These are phyloP conservation scores for Plasmodium falciparum DNA, from an alignment of 169 alveolate genomes.

Conservation along the genomic window DNA sequence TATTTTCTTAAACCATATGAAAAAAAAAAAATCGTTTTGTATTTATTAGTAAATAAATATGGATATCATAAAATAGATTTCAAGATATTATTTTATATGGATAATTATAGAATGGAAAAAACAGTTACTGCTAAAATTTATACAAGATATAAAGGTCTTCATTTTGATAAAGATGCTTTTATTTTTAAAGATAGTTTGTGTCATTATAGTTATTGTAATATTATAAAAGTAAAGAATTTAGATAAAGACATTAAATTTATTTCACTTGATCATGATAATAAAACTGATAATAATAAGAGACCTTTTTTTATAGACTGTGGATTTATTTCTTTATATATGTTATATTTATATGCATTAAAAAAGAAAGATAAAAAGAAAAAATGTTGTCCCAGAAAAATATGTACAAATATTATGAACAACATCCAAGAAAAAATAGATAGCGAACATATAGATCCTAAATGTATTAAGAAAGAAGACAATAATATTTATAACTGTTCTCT, in stretches of 20 bases:
- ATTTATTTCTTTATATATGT: constrained; percentile 39
- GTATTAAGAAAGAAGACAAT: constrained; percentile 23
- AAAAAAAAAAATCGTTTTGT: constrained; percentile 43
- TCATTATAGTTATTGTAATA: constrained; percentile 54
- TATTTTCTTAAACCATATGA: constrained; percentile 54
- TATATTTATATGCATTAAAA: constrained; percentile 31
- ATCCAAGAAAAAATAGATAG: constrained; percentile 12
- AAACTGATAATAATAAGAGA: not conserved
- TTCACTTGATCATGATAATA: not conserved
- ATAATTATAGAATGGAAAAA: constrained; percentile 46
- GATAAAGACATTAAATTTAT: constrained; percentile 67
- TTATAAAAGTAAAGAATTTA: constrained; percentile 23
- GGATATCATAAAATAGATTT: constrained; percentile 62
- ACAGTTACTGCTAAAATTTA: constrained; percentile 17
- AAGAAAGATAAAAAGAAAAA: constrained; percentile 17
- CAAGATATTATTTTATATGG: constrained; percentile 56
- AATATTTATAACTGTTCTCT: constrained; percentile 16
- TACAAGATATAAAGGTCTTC: constrained; percentile 39
- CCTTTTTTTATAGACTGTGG: not conserved
- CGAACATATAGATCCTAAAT: constrained; percentile 28
- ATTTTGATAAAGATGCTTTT: constrained; percentile 12
- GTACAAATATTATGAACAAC: constrained; percentile 14
- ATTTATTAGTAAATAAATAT: constrained; percentile 59
- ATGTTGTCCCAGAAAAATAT: constrained; percentile 1
- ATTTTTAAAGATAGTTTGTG: constrained; percentile 35